Evolutionary conservation across 768 basidiomycete genomes (phyloP), one percentile per base, ranked within the genome.

Genomic region (Clitopilus passeckerianus): DNA sequence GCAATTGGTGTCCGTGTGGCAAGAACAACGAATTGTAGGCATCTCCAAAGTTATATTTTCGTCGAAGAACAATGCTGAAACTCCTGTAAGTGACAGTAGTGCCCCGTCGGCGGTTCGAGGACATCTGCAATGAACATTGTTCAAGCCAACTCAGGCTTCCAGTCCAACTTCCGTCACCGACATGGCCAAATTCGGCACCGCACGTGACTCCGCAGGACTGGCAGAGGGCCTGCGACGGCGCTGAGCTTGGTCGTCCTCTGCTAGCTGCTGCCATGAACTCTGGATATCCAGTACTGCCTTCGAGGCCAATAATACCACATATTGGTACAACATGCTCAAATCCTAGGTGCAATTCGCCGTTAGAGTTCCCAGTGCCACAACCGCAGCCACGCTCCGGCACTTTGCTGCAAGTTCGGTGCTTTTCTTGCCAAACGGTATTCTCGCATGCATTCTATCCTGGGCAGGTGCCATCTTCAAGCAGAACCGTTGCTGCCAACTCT

Each of bases 321-420:
- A 81, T 91, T 60, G 74, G 77, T 14, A 84, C 89, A 1, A 78
- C 75, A 43, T 93, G 91, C 68, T 74, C 75, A 15, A 74, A 73
- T 59, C 15, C 77, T 7, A 66, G 73, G 52, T 93, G 91, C 67
- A 75, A 72, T 16, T 62, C 73, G 1, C 72, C 73, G 1, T 72
- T 93, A 16, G 90, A 93, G 68, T 93, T 91, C 64, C 81, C 85
- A 0, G 77, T 86, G 4, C 91, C 89, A 0, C 74, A 69, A 0
- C 82, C 87, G 0, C 68, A 72, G 12, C 86, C 86, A n/a, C 71
- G 80, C 16, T 72, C 81, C 18, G 78, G 84, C 41, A 80, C 85
- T 0, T 65, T 86, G 5, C 82, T 93, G 8, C 80, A 80, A 60
- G 72, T 95, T 58, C 82, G 82, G 59, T 95, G 93, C 71, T 90